Conservation (phyloP, 2,329 filamentous ascomycete species). For the Aspergillus ochraceus region DNA sequence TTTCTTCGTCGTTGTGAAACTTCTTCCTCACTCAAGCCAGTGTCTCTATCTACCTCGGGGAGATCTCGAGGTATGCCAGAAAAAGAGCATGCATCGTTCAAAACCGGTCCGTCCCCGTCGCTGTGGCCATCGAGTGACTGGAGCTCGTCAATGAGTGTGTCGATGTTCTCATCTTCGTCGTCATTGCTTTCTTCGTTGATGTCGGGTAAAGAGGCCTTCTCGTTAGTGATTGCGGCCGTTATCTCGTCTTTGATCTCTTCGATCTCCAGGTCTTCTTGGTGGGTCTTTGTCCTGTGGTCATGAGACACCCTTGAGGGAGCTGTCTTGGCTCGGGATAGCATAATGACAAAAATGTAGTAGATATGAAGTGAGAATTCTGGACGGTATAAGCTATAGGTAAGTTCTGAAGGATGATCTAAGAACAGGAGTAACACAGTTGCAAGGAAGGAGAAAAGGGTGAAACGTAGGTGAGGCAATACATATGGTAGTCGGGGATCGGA, state of each 20-base stretch:
- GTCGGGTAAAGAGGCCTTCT: not conserved
- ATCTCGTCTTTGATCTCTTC: not conserved
- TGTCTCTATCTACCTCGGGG: conserved; percentile 71
- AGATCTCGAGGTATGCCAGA: conserved; percentile 70
- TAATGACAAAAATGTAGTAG: not conserved
- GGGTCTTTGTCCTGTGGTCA: not conserved
- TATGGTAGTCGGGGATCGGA: not conserved
- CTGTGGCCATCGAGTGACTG: conserved; percentile 76
- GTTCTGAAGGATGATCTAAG: not conserved
- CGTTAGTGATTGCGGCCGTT: not conserved
- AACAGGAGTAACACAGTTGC: not conserved
- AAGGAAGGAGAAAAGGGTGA: not conserved
- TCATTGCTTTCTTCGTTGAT: conserved; percentile 53
- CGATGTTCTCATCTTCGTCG: conserved; percentile 80
- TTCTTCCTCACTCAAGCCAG: conserved; percentile 72
- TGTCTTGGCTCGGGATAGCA: not conserved
- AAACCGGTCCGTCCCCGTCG: conserved; percentile 60
- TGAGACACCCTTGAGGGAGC: not conserved
- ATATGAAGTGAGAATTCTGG: not conserved
- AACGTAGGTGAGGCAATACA: not conserved
- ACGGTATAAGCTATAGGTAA: not conserved
- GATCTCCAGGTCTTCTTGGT: not conserved
- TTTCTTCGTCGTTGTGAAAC: conserved; percentile 65
- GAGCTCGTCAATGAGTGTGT: conserved; percentile 76
- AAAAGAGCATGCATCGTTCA: conserved; percentile 53